phyloP scores from a whole-genome alignment of 2,329 filamentous ascomycete species.

The Corniculantispora saksenae region DNA sequence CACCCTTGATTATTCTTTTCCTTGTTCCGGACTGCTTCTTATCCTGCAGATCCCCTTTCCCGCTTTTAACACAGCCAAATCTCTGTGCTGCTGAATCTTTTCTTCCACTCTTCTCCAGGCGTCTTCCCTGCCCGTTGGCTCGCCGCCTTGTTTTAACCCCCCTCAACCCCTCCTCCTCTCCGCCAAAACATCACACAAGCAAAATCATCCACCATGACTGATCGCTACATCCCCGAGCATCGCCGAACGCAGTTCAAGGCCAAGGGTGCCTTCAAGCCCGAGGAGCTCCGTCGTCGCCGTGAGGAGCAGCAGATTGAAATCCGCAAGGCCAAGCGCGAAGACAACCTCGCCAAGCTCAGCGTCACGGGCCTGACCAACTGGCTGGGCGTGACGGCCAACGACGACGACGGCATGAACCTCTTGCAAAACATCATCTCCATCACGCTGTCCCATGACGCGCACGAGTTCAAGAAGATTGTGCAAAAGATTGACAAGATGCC shows the following conservation, averaged over 20 bases:
- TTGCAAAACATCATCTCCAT: conserved; percentile 75
- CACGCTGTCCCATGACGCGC: conserved; percentile 71
- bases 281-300: conserved; percentile 95
- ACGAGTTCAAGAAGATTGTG: conserved; percentile 66
- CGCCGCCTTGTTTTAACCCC: conserved; percentile 19
- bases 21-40: conserved; percentile 8
- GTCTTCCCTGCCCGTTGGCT: conserved; percentile 2
- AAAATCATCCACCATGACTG: conserved; percentile 73
- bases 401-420: conserved; percentile 79
- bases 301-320: conserved; percentile 99
- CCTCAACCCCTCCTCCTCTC: conserved; percentile 22
- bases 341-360: conserved; percentile 94
- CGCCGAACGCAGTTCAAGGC: conserved; percentile 99
- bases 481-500: conserved; percentile 61
- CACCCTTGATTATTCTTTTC: conserved; percentile 6
- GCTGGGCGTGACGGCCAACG: conserved; percentile 70
- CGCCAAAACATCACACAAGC: conserved; percentile 23
- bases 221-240: conserved; percentile 99
- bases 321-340: conserved; percentile 96
- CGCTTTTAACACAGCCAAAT: neutral
- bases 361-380: conserved; percentile 75
- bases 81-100: neutral
- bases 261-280: conserved; percentile 98
- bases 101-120: neutral
- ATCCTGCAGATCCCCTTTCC: conserved; percentile 11